phyloP scores from a whole-genome alignment of 2,329 filamentous ascomycete species.

The Aspergillus aculeatus region DNA sequence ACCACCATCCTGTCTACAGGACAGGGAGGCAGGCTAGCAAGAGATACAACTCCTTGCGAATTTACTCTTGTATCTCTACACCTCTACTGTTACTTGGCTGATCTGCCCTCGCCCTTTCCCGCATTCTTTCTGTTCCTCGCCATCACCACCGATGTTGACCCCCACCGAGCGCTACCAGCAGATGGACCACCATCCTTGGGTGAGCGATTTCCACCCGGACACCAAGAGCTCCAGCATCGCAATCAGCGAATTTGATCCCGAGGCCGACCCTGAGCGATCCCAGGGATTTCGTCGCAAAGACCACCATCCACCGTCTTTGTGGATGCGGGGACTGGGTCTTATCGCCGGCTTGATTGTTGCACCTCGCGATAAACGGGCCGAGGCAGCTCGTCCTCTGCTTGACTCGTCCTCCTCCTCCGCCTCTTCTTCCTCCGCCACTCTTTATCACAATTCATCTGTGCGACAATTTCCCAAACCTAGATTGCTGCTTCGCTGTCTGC shows the following conservation, averaged over 20 bases:
- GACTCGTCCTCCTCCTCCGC: background rate
- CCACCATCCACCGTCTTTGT: background rate
- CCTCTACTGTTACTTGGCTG: background rate
- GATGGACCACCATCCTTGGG: background rate
- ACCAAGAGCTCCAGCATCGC: background rate
- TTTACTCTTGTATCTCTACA: background rate
- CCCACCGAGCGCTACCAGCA: background rate
- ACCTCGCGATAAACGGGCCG: background rate
- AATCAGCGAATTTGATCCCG: background rate
- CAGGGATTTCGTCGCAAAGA: background rate
- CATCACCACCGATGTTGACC: background rate
- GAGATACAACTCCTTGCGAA: background rate
- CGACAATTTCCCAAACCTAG: background rate
- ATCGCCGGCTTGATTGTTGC: background rate
- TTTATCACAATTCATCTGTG: background rate
- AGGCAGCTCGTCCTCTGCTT: background rate
- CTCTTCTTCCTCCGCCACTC: background rate
- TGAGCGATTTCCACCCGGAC: background rate
- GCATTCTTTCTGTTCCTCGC: background rate
- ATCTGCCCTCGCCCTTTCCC: background rate
- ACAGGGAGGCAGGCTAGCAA: background rate
- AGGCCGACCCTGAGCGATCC: background rate
- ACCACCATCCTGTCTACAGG: no score
- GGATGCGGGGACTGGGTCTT: background rate
- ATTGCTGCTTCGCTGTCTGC: slow-evolving; percentile 16